Conservation (phyloP, 1,284 basidiomycete species). For the Ustilago cynodontis region DNA sequence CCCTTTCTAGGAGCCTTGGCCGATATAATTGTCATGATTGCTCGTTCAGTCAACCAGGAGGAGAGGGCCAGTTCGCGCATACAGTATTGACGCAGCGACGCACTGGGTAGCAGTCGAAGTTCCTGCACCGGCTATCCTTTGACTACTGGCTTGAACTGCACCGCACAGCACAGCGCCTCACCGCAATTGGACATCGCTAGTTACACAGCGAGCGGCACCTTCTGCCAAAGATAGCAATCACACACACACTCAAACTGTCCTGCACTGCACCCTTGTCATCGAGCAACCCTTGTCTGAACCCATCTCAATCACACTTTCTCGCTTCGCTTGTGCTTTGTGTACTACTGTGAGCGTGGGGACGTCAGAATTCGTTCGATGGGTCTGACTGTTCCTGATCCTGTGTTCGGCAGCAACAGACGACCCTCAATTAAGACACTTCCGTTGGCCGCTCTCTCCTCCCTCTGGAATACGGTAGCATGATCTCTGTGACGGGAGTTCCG, state of each 20-base stretch:
- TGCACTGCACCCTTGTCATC: slow-evolving; percentile 14
- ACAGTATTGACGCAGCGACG: slow-evolving; percentile 3
- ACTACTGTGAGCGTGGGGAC: background rate
- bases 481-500: slow-evolving; percentile 13
- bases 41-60: too few species aligned
- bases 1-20: background rate
- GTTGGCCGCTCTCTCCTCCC: slow-evolving; percentile 2
- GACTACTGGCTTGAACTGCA: too few species aligned
- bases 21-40: slow-evolving; percentile 2
- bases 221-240: slow-evolving; percentile 13
- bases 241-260: background rate
- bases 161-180: too few species aligned
- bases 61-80: background rate
- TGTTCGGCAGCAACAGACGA: background rate
- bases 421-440: slow-evolving; percentile 9
- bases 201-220: background rate
- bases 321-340: background rate
- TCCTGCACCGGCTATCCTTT: slow-evolving; percentile 7
- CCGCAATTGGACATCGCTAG: background rate
- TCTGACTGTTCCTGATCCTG: background rate
- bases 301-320: background rate
- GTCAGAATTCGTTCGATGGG: slow-evolving; percentile 6
- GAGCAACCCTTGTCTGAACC: background rate
- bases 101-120: slow-evolving; percentile 5
- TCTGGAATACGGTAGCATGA: background rate